phyloP scores from a whole-genome alignment of 768 basidiomycete species.

The Kwoniella europaea region DNA sequence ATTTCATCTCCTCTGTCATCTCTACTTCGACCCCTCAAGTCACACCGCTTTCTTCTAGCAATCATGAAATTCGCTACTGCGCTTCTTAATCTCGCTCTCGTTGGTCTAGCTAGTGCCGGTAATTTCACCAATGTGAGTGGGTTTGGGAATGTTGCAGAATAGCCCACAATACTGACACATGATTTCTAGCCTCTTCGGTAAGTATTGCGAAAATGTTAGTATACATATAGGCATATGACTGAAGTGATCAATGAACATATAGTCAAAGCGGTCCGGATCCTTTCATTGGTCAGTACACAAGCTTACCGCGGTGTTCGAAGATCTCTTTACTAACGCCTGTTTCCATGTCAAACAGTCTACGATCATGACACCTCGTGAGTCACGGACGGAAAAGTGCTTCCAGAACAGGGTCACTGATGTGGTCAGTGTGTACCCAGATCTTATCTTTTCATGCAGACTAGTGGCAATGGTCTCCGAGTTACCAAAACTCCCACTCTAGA shows the following conservation, averaged over 20 bases:
- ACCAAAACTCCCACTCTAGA: conserved; percentile 20
- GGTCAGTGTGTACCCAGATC: not conserved
- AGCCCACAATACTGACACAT: not conserved
- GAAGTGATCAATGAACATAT: not conserved
- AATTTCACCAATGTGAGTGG: conserved; percentile 20
- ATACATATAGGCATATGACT: not conserved
- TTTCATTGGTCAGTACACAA: conserved; percentile 18
- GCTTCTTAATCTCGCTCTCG: not conserved
- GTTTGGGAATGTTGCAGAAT: not conserved
- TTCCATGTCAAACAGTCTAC: conserved; percentile 10
- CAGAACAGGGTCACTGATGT: not conserved
- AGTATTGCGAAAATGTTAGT: not conserved
- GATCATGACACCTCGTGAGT: conserved; percentile 25
- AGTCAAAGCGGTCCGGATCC: conserved; percentile 21
- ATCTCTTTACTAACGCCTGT: not conserved
- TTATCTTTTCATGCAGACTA: conserved; percentile 19
- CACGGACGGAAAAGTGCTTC: not conserved
- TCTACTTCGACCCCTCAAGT: conserved; percentile 52
- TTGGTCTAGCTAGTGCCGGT: conserved; percentile 10
- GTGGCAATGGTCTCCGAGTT: conserved; percentile 4
- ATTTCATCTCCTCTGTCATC: conserved; percentile 57
- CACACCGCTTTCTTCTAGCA: not conserved
- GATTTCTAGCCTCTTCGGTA: conserved; percentile 15
- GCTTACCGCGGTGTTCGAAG: not conserved
- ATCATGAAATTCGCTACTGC: conserved; percentile 1